phyloP scores from a whole-genome alignment of 768 basidiomycete genomes.

The Mycena floridula region DNA sequence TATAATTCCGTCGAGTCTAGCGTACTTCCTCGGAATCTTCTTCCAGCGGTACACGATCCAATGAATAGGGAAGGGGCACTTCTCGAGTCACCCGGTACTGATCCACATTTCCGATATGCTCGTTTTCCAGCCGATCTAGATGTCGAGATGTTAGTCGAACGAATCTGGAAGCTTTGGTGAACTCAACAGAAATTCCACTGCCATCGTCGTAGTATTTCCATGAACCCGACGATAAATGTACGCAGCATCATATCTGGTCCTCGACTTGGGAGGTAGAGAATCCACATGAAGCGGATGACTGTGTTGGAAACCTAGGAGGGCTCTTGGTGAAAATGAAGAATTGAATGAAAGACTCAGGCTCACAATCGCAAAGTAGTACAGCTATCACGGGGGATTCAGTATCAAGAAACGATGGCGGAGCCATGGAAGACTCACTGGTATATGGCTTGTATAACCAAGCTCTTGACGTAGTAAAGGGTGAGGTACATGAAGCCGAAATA shows the following conservation, averaged over 20 bases:
- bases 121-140: slow-evolving; percentile 75
- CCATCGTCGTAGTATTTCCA: slow-evolving; percentile 77
- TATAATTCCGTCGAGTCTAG: too few species aligned
- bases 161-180: slow-evolving; percentile 2
- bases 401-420: not conserved
- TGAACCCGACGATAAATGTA: slow-evolving; percentile 58
- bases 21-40: slow-evolving; percentile 43
- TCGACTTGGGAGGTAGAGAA: slow-evolving; percentile 60
- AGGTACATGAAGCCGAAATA: slow-evolving; percentile 51
- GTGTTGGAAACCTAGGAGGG: slow-evolving; percentile 61
- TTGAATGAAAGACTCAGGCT: slow-evolving; percentile 9
- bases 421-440: slow-evolving; percentile 45
- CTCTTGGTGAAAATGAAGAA: not conserved
- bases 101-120: slow-evolving; percentile 90
- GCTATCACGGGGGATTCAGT: slow-evolving; percentile 27
- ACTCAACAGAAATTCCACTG: slow-evolving; percentile 91
- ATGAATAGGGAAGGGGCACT: slow-evolving; percentile 73
- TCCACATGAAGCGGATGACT: slow-evolving; percentile 75
- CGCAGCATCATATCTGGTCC: slow-evolving; percentile 47
- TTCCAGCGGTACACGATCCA: slow-evolving; percentile 39
- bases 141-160: not conserved
- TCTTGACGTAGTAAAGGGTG: slow-evolving; percentile 68
- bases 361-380: slow-evolving; percentile 79
- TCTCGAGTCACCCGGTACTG: slow-evolving; percentile 87
- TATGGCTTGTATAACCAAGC: slow-evolving; percentile 60